Conservation (phyloP, 2,329 filamentous ascomycete genomes). For the Calycina herbarum region DNA sequence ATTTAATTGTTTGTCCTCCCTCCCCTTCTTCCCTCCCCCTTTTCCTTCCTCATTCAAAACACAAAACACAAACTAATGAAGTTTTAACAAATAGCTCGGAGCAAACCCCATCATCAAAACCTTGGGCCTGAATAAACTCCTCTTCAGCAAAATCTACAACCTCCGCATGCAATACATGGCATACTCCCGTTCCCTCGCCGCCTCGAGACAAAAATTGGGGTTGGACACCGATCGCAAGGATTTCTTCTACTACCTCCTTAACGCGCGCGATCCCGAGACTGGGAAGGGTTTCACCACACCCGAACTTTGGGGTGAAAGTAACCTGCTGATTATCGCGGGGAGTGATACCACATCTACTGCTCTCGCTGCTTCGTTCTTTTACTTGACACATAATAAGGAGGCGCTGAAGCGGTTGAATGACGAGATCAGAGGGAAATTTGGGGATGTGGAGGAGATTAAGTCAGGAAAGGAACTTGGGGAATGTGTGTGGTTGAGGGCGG, state of each 20-base stretch:
- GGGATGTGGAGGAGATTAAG: slow-evolving; percentile 37
- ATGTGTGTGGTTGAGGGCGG: slow-evolving; percentile 44
- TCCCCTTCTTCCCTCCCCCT: no score
- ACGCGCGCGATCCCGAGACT: slow-evolving; percentile 70
- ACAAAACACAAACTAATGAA: no score
- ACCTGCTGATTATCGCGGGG: slow-evolving; percentile 27
- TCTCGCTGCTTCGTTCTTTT: slow-evolving; percentile 42
- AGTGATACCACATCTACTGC: slow-evolving; percentile 44
- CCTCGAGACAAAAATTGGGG: slow-evolving; percentile 64
- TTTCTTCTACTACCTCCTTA: slow-evolving; percentile 75
- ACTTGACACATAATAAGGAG: slow-evolving; percentile 38
- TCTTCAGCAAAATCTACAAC: slow-evolving; percentile 66
- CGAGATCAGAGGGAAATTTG: slow-evolving; percentile 24
- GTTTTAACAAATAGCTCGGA: slow-evolving; percentile 47
- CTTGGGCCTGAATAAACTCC: slow-evolving; percentile 64
- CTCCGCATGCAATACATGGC: slow-evolving; percentile 70
- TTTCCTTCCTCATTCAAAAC: no score
- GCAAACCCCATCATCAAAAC: slow-evolving; percentile 69
- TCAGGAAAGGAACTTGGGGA: slow-evolving; percentile 32
- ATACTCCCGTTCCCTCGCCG: slow-evolving; percentile 67
- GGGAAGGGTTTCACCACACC: slow-evolving; percentile 46
- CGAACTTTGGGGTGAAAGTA: slow-evolving; percentile 31
- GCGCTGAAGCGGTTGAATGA: slow-evolving; percentile 32
- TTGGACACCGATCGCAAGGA: slow-evolving; percentile 60
- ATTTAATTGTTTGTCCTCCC: slow-evolving; percentile 57